These are phyloP conservation scores for Aphanocladium album DNA, from an alignment of 2,329 filamentous ascomycete species.

Conservation along the genomic window DNA sequence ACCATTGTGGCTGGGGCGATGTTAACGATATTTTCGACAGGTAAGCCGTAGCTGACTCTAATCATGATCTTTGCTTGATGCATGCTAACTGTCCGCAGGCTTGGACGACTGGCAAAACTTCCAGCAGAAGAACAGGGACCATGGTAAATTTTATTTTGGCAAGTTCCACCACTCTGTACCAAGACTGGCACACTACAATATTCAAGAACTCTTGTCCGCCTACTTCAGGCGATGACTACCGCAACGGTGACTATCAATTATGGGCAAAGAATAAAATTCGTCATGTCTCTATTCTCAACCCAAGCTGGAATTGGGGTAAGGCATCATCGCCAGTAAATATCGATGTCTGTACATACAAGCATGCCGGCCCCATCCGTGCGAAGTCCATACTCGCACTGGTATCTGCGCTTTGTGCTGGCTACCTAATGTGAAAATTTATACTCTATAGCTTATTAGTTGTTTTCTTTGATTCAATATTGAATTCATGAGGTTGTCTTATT, in stretches of 20 bases:
- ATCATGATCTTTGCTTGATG: background rate
- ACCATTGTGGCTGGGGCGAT: slow-evolving; percentile 17
- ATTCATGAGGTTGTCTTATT: too few relatives aligned
- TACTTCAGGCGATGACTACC: slow-evolving; percentile 14
- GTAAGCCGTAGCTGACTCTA: slow-evolving; percentile 1
- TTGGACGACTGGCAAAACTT: slow-evolving; percentile 14
- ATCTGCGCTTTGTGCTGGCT: too few relatives aligned
- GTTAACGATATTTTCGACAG: slow-evolving; percentile 20
- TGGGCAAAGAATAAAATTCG: slow-evolving; percentile 16
- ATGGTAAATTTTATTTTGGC: slow-evolving; percentile 18
- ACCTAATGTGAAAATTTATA: too few relatives aligned
- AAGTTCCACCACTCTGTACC: slow-evolving; percentile 18
- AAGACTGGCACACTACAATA: slow-evolving; percentile 15
- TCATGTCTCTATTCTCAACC: slow-evolving; percentile 14
- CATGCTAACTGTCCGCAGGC: background rate
- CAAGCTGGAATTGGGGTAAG: slow-evolving; percentile 16
- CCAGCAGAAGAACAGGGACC: slow-evolving; percentile 17
- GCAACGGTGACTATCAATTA: slow-evolving; percentile 18
- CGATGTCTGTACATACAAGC: slow-evolving; percentile 15
- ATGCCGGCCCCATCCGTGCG: too few relatives aligned
- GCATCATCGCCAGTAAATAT: slow-evolving; percentile 16
- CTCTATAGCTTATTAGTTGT: too few relatives aligned
- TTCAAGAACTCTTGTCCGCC: slow-evolving; percentile 19
- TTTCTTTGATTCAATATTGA: too few relatives aligned
- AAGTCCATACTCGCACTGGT: too few relatives aligned